Conservation (phyloP, 2,329 filamentous ascomycete genomes). For the Diaporthe citrichinensis region DNA sequence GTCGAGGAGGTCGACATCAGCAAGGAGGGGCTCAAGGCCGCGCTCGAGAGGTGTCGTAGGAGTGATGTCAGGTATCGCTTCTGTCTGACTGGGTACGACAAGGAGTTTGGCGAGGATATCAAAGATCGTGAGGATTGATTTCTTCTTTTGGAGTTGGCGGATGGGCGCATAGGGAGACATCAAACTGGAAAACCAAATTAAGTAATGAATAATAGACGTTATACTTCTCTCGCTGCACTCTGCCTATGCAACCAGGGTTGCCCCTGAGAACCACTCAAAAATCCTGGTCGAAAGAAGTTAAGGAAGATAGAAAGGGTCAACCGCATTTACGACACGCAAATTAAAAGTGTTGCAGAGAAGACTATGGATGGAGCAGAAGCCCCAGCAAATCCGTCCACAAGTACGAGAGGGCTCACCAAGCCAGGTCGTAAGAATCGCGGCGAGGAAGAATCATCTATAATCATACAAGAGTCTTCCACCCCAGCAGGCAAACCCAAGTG, state of each 20-base stretch:
- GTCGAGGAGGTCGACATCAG: conserved; percentile 81
- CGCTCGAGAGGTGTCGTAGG: conserved; percentile 77
- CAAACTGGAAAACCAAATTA: neutral
- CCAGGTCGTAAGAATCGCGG: too few relatives aligned
- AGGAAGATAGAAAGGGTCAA: neutral
- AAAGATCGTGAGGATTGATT: conserved; percentile 32
- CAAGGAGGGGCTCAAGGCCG: conserved; percentile 77
- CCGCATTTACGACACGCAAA: neutral
- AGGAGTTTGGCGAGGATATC: conserved; percentile 69
- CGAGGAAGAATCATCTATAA: too few relatives aligned
- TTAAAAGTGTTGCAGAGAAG: neutral
- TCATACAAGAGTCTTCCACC: neutral
- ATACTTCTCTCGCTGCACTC: neutral
- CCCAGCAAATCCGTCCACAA: neutral
- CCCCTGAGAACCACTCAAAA: fast-evolving
- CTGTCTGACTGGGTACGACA: conserved; percentile 79
- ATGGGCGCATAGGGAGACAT: neutral
- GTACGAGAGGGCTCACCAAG: neutral
- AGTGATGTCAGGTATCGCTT: conserved; percentile 83
- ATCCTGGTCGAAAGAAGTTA: too few relatives aligned
- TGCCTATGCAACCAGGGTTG: neutral
- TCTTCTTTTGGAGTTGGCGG: neutral
- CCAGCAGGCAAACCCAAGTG: neutral
- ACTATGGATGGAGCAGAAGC: neutral
- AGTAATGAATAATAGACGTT: neutral